phyloP scores from a whole-genome alignment of 1,139 yeast species.

The Yamadazyma sp. region DNA sequence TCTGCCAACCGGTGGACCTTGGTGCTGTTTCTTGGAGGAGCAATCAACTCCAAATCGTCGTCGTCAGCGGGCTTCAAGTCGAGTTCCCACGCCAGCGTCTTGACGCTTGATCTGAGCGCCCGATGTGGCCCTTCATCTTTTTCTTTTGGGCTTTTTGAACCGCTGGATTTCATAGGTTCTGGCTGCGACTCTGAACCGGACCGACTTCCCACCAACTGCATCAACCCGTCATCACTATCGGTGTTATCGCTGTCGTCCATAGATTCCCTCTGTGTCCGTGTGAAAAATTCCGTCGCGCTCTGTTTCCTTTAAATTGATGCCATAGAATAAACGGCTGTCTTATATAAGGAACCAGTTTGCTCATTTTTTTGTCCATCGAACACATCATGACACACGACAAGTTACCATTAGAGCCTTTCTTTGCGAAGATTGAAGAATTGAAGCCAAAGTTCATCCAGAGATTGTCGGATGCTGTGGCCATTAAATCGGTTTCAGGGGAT shows the following conservation, averaged over 20 bases:
- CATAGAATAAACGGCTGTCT: slow-evolving; percentile 6
- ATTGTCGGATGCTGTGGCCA: slow-evolving; percentile 79
- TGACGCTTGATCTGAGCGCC: too few species aligned
- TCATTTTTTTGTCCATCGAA: background rate
- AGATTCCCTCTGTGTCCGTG: background rate
- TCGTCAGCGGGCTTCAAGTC: background rate
- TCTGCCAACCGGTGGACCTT: slow-evolving; percentile 6
- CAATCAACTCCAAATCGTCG: slow-evolving; percentile 7
- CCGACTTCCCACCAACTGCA: too few species aligned
- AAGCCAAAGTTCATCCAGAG: slow-evolving; percentile 69
- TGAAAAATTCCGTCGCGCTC: background rate
- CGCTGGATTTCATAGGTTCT: too few species aligned
- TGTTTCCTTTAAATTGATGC: slow-evolving; percentile 1
- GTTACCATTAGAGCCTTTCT: slow-evolving; percentile 46
- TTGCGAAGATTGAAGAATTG: slow-evolving; percentile 65
- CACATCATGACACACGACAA: slow-evolving; percentile 30
- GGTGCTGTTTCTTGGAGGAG: slow-evolving; percentile 5
- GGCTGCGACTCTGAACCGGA: too few species aligned
- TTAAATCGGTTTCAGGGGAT: slow-evolving; percentile 93
- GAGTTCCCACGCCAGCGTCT: too few species aligned
- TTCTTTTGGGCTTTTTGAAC: too few species aligned
- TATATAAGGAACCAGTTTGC: background rate
- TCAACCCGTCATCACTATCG: slow-evolving; percentile 4
- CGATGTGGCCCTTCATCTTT: background rate
- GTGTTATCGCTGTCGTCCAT: background rate